Base-by-base conservation (phyloP, 2,329 filamentous ascomycete species). In the Cordyceps militaris region DNA sequence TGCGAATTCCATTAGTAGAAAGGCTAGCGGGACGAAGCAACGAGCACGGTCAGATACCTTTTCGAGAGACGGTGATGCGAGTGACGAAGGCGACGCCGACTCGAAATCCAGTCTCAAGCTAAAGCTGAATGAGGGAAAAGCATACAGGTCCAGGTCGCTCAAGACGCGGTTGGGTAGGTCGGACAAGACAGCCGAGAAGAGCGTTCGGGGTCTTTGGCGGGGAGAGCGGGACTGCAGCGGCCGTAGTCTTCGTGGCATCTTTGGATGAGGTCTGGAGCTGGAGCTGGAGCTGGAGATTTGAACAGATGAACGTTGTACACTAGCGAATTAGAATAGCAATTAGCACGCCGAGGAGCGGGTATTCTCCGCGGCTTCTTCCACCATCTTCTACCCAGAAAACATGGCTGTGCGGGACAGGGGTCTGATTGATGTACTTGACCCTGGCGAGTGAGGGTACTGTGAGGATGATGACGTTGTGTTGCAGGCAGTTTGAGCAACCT, bases 1-100 rank as follows among this genome's bases (percentile, higher is more conserved):
- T 62, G 81, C 88, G 14, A 87, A 82, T 63, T 87, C 87, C 49
- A 92, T 95, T 67, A 82, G 83, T 38, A 88, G 86, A 64, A 83
- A 87, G 58, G 88, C 88, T 1, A 78, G 77, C 40, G 89, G 86
- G 62, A 64, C 78, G 26, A 62, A 66, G 30, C 66, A 65, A 30
- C 65, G 57, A 40, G 55, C 55, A 28, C 40, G 55, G 40, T 57
- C 55, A 21, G 55, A 57, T 21, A 57, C 55, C 0, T 21, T 57
- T 28, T 57, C 55, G 9, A 38, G 32, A 21, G 55, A 50, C 13
- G 46, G 44, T 10, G 55, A 50, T 26, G 19, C 36, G 21, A 57
- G 46, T 30, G 46, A 57, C 55, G 55, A 56, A 9, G 42, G 28
- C 3, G 40, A 56, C 34, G 23, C 53, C 21, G 38, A 50, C 26